Base-by-base conservation (phyloP, 2,329 filamentous ascomycete genomes). In the Ophiostoma fasciatum region DNA sequence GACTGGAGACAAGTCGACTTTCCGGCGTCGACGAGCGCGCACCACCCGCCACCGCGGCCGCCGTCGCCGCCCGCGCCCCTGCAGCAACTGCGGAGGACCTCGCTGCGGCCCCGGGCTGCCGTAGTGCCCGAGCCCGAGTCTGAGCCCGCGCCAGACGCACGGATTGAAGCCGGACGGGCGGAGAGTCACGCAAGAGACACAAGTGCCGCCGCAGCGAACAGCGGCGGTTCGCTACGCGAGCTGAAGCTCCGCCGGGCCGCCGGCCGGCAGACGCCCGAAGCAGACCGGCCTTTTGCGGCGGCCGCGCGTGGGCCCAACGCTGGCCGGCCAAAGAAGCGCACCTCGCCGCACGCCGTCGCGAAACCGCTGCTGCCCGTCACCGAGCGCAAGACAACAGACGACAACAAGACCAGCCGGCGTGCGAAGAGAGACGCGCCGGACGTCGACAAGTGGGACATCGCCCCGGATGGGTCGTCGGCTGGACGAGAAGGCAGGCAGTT, bases 401-500 rank as follows among this genome's bases (percentile, higher is more conserved):
- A 57, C 17, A 59, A 52, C 38, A 42, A 51, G 42, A 35, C 48
- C n/a, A 39, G 50, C 42, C 44, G 48, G 10, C 54, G 56, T 47
- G 44, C 56, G 33, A 71, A 64, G 50, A 67, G 66, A 46, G 68
- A 66, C 38, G 57, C 60, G 33, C 71, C 75, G 35, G 74, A 78
- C 37, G 49, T 62, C 10, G 66, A 68, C 39, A 71, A 63, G 49
- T 62, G 60, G 47, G 69, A 74, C 36, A 60, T 74, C 39, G 58
- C 63, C n/a, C 64, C 69, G 10, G 78, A 82, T 49, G 68, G 68
- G 40, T 59, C 64, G 39, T 71, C 74, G 31, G 70, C 64, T 37
- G 68, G 71, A 23, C 67, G 76, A 41, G 73, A 77, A 51, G 77
- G 74, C 33, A 70, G 78, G 37, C 75, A 82, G 49, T 87, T 88